Evolutionary conservation across 331 rosid species (phyloP).

Genomic region (Dryas integrifolia): DNA sequence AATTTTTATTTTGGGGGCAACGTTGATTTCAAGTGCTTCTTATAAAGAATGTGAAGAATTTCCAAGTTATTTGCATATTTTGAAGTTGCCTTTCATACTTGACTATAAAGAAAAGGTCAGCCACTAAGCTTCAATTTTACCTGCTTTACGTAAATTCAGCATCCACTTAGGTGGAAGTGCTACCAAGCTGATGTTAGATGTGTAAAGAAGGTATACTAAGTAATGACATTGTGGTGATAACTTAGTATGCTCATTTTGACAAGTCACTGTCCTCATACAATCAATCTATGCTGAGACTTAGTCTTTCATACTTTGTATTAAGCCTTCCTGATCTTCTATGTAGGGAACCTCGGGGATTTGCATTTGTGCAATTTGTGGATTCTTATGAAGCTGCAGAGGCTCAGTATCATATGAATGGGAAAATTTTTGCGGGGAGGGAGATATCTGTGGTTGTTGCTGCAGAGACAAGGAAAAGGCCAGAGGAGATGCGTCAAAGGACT

Average conservation of each 20-base stretch:
- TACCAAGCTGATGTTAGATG: constrained; percentile 40
- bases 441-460: constrained; percentile 91
- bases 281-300: constrained; percentile 27
- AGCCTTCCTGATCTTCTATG: constrained; percentile 31
- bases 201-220: constrained; percentile 50
- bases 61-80: constrained; percentile 73
- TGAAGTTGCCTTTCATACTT: constrained; percentile 72
- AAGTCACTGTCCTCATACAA: constrained; percentile 32
- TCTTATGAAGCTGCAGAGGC: constrained; percentile 92
- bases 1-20: constrained; percentile 16
- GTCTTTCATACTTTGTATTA: constrained; percentile 34
- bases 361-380: constrained; percentile 96
- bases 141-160: constrained; percentile 54
- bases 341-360: constrained; percentile 99
- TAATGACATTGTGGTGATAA: constrained; percentile 44
- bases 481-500: constrained; percentile 86
- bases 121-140: constrained; percentile 60
- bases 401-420: constrained; percentile 94
- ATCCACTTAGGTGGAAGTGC: constrained; percentile 48
- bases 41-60: constrained; percentile 81
- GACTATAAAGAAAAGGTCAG: constrained; percentile 73
- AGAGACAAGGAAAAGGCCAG: constrained; percentile 99
- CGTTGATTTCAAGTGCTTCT: constrained; percentile 67
- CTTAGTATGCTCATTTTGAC: constrained; percentile 37
- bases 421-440: constrained; percentile 96